Evolutionary conservation across 2,329 filamentous ascomycete species (phyloP), one percentile per base, ranked within the genome.

Genomic region (Aspergillus intermedius): DNA sequence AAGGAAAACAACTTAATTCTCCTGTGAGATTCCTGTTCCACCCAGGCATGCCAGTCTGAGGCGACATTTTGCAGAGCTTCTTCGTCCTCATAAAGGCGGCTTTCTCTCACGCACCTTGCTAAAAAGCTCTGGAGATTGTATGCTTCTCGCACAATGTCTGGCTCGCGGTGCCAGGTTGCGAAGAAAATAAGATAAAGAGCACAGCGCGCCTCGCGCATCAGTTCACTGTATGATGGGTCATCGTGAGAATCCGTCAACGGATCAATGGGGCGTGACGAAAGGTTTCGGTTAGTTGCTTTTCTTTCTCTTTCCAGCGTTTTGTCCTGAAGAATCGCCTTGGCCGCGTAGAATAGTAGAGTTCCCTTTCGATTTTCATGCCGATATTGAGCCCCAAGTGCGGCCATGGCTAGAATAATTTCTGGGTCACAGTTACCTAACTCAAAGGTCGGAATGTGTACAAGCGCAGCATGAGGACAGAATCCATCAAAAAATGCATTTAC

Each of bases 401-500:
- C 69, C 28, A 87, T 78, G 0, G 83, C 82, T 13, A 88, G 67
- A 3, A 86, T 68, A 2, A 87, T 68, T 60, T 87, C 84, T 0
- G 83, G 77, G 0, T 81, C 80, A n/a, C 81, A 75, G 9, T 81
- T 76, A 2, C 77, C 76, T 0, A 81, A 74, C 1, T 74, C 73
- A 45, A 87, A 72, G 0, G 83, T 86, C 0, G 83, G 79, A 5
- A 85, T 68, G 59, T 88, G 84, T n/a, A 87, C 67, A 51, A 87
- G 76, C 0, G 77, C 77, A 23, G 79, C 67, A 47, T 79, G 75
- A 21, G 76, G 73, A 52, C 79, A 73, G 49, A 87, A 85, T 0
- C 83, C 82, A 52, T 76, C 78, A 43, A 86, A 77, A 55, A 85
- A 87, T 1, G 82, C 82, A 54, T 84, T 81, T 30, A 87, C 66